Evolutionary conservation across 2,329 filamentous ascomycete genomes (phyloP).

Genomic region (Stagonosporopsis tanaceti): DNA sequence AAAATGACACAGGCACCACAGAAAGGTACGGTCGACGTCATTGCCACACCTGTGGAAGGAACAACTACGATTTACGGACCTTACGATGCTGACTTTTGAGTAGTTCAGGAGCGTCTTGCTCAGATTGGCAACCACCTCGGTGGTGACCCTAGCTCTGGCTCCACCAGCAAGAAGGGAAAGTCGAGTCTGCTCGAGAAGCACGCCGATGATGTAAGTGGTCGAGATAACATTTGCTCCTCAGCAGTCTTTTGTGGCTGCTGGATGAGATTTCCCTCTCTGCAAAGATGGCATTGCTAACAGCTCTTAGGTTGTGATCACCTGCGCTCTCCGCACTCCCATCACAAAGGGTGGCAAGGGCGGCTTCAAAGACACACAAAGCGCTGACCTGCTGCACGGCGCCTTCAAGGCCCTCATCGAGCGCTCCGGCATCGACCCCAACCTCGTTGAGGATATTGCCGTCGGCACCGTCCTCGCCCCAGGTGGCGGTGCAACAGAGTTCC

Average conservation of each 20-base stretch:
- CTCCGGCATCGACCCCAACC: conserved; percentile 84
- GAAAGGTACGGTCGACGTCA: conserved; percentile 17
- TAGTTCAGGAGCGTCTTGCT: conserved; percentile 66
- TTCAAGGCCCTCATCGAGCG: conserved; percentile 83
- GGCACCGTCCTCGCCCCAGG: conserved; percentile 91
- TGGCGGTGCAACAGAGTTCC: conserved; percentile 95
- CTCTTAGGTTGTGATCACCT: conserved; percentile 79
- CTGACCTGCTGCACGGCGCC: conserved; percentile 84
- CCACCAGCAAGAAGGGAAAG: conserved; percentile 46
- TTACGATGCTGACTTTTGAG: conserved; percentile 4
- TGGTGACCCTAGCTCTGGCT: conserved; percentile 26
- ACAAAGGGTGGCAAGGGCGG: conserved; percentile 92
- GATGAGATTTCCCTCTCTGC: background rate
- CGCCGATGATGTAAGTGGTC: conserved; percentile 61
- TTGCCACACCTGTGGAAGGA: background rate
- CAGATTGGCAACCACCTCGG: conserved; percentile 66
- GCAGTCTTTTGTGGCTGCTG: background rate
- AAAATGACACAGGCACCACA: conserved; percentile 22
- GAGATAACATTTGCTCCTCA: background rate
- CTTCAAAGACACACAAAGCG: conserved; percentile 91
- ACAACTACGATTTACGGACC: conserved; percentile 4
- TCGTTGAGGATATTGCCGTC: conserved; percentile 92
- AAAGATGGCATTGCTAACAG: background rate
- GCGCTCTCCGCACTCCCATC: conserved; percentile 87
- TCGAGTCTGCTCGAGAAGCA: conserved; percentile 60